Base-by-base conservation (phyloP, 306 rosid species). In the Castanospermum australe region DNA sequence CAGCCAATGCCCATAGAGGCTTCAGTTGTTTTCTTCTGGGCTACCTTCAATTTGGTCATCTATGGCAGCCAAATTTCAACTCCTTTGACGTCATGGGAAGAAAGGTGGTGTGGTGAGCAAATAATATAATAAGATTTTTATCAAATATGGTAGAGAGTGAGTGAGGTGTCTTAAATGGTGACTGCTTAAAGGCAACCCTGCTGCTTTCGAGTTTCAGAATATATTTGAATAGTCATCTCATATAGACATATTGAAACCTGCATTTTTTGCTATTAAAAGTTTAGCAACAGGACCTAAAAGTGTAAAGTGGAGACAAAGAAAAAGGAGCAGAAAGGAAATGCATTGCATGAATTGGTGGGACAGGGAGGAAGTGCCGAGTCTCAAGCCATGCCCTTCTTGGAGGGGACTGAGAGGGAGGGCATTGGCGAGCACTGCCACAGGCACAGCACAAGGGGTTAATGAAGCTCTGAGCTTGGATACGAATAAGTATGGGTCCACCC, bases 21-120 rank as follows among this genome's bases (percentile, higher is more conserved):
- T 24, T 60, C 64, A 59, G 35, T 36, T 81, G 41, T 14, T 56
- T 66, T 20, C 63, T 75, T 75, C 48, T 67, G 81, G 81, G 18
- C 22, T 21, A 75, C 59, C 47, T 76, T 50, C 45, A 60, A 77
- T 71, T 82, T 17, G 55, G 64, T 77, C 79, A 33, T 77, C 50
- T 6, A 24, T 13, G 38, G 45, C 69, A 64, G 47, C 70, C 17
- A 63, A 71, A 71, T 76, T 84, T 81, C 72, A 81, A 77, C 77
- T 14, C 73, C 57, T 38, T 81, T 85, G 83, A 81, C 83, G 85
- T 85, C 83, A 77, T 18, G 66, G 51, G 57, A 72, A 59, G 82
- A 77, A 73, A 79, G 25, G 8, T 64, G 38, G 71, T 24, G 22
- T 21, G 30, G 45, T 20, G 20, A 63, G 10, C 73, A 67, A 67